Percentiles rank a stretch among this genome's conserved stretches.
Conservation (phyloP, 169 alveolate species). For the Cryptosporidium tyzzeri region DNA sequence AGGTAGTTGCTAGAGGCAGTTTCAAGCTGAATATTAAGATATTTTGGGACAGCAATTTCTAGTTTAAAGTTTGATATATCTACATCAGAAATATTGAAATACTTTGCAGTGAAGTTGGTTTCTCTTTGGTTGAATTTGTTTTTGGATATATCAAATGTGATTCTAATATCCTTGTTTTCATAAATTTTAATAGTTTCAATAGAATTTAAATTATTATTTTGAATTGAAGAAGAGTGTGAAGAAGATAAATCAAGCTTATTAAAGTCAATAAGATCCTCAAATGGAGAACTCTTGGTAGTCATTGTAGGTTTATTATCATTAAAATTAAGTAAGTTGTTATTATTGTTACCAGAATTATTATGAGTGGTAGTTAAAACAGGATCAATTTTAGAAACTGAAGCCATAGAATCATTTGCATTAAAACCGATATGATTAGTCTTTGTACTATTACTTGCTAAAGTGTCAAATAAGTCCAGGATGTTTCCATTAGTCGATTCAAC, state of each 20-base stretch:
- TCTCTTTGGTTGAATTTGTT: constrained; percentile 9
- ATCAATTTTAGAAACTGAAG: not conserved
- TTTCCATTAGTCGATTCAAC: constrained; percentile 13
- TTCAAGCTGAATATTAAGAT: constrained; percentile 36
- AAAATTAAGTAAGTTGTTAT: not conserved
- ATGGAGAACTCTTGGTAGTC: constrained; percentile 5
- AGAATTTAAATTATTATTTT: not conserved
- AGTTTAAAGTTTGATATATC: constrained; percentile 43
- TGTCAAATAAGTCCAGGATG: constrained; percentile 43
- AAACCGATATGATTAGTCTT: not conserved
- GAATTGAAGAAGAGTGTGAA: not conserved
- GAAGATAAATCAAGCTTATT: constrained; percentile 7
- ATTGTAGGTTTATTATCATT: not conserved
- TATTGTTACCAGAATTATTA: not conserved
- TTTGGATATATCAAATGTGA: constrained; percentile 37
- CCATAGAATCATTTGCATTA: too few species aligned
- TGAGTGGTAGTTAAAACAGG: not conserved
- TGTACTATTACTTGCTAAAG: not conserved
- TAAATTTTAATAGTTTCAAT: constrained; percentile 20
- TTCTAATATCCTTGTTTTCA: constrained; percentile 34
- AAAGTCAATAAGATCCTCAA: constrained; percentile 56
- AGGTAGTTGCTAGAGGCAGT: constrained; percentile 13
- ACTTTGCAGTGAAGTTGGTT: constrained; percentile 35
- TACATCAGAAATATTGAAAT: constrained; percentile 27
- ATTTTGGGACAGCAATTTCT: constrained; percentile 70